phyloP scores from a whole-genome alignment of 345 rosid species.

The Linum trigynum region DNA sequence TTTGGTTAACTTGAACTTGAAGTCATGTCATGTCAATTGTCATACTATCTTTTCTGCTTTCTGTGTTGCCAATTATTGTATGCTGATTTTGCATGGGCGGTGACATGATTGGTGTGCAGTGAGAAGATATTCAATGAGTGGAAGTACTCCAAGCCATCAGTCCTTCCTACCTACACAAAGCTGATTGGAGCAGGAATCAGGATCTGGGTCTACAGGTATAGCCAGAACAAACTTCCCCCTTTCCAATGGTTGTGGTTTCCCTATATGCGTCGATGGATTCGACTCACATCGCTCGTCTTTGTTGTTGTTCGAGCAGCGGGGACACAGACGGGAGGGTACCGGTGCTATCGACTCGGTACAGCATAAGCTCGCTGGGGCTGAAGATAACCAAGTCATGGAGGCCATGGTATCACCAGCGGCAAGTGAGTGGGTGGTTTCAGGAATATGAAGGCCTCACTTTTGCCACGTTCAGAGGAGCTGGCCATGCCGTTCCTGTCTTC shows the following conservation, averaged over 20 bases:
- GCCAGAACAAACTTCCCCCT: not conserved
- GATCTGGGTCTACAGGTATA: constrained; percentile 90
- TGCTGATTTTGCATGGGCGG: not conserved
- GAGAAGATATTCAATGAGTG: constrained; percentile 38
- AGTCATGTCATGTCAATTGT: not conserved
- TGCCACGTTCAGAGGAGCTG: constrained; percentile 96
- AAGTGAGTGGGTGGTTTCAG: constrained; percentile 92
- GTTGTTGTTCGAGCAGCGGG: constrained; percentile 41
- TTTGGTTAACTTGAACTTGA: too few species aligned
- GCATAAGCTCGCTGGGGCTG: constrained; percentile 47
- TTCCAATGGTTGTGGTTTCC: not conserved
- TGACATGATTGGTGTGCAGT: constrained; percentile 27
- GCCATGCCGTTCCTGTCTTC: constrained; percentile 86
- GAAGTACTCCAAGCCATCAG: constrained; percentile 46
- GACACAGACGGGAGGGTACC: constrained; percentile 98
- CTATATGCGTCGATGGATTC: not conserved
- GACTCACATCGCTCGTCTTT: not conserved
- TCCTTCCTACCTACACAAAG: constrained; percentile 76
- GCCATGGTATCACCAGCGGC: constrained; percentile 79
- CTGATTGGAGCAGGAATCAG: constrained; percentile 63
- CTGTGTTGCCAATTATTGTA: not conserved
- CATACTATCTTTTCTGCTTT: not conserved
- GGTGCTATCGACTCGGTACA: constrained; percentile 73
- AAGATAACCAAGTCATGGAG: constrained; percentile 66
- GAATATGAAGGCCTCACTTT: constrained; percentile 81